Percentiles rank a stretch among this genome's conserved stretches.
Evolutionary conservation across 1,284 basidiomycete species (phyloP).

Genomic region (Marasmius fiardii): DNA sequence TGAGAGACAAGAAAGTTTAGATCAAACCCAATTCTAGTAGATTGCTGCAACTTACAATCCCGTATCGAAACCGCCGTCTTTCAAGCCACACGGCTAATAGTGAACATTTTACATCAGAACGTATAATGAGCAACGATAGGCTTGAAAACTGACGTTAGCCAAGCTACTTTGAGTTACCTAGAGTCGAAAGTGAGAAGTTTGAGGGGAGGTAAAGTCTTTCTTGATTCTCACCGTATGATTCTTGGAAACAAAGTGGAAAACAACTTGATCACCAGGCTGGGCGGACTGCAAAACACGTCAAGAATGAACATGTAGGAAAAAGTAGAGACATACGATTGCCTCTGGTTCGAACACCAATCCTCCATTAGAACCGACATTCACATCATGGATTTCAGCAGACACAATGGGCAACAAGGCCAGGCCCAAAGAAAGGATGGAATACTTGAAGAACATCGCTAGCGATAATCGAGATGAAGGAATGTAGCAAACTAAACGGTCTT

Average conservation of each 20-base stretch:
- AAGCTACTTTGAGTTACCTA: constrained; percentile 34
- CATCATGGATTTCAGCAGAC: constrained; percentile 25
- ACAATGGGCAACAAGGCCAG: constrained; percentile 23
- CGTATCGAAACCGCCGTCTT: constrained; percentile 35
- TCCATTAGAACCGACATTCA: constrained; percentile 33
- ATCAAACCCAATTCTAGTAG: not conserved
- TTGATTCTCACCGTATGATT: constrained; percentile 11
- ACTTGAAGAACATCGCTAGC: constrained; percentile 28
- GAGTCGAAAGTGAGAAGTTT: not conserved
- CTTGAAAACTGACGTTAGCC: constrained; percentile 32
- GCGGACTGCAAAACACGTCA: constrained; percentile 24
- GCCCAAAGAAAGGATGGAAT: constrained; percentile 20
- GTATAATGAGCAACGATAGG: not conserved
- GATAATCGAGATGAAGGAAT: constrained; percentile 6
- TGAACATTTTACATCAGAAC: not conserved
- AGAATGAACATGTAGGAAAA: not conserved
- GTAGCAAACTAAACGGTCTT: constrained; percentile 1
- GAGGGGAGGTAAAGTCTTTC: constrained; percentile 7
- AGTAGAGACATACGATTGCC: constrained; percentile 28
- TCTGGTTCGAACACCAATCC: constrained; percentile 29
- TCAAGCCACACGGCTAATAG: constrained; percentile 26
- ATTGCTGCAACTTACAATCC: constrained; percentile 29
- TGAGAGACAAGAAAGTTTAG: constrained; percentile 12
- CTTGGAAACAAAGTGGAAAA: constrained; percentile 30
- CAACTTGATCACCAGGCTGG: constrained; percentile 34